phyloP scores from a whole-genome alignment of 805 yeast species.

The Diddensiella caesifluorescens region DNA sequence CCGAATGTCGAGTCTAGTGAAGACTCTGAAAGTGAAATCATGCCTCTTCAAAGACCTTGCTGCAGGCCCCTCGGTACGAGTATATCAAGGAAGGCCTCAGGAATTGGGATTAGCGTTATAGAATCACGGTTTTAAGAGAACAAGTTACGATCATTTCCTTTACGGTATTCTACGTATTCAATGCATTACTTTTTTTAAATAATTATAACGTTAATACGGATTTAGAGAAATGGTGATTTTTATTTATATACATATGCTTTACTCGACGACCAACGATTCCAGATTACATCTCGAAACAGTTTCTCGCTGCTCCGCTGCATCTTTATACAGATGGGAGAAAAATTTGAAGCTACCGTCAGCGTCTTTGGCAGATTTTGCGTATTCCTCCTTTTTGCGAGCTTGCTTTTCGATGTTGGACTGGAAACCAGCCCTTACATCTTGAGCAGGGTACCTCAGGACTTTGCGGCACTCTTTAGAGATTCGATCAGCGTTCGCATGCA shows the following conservation, averaged over 20 bases:
- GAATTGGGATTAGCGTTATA: too few relatives aligned
- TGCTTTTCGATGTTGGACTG: conserved; percentile 62
- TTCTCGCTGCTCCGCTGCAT: conserved; percentile 40
- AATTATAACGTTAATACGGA: too few relatives aligned
- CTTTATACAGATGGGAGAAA: conserved; percentile 46
- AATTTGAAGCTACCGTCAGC: conserved; percentile 53
- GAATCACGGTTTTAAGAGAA: too few relatives aligned
- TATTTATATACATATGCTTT: conserved; percentile 4
- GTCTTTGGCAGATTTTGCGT: conserved; percentile 46
- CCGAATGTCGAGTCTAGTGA: conserved; percentile 2
- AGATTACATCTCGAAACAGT: conserved; percentile 36
- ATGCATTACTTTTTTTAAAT: too few relatives aligned
- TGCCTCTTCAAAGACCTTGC: too few relatives aligned
- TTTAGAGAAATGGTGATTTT: too few relatives aligned
- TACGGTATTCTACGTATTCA: too few relatives aligned
- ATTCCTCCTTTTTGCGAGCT: conserved; percentile 50
- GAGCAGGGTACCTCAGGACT: conserved; percentile 74
- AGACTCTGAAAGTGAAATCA: too few relatives aligned
- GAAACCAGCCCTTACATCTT: conserved; percentile 70
- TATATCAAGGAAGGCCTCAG: too few relatives aligned
- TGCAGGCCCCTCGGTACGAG: too few relatives aligned
- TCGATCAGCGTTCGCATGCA: conserved; percentile 70
- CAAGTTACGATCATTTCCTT: too few relatives aligned
- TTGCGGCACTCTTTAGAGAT: conserved; percentile 76
- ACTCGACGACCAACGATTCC: conserved; percentile 13